Base-by-base conservation (phyloP, 1,139 yeast genomes). In the Hemisphaericaspora subhashii region DNA sequence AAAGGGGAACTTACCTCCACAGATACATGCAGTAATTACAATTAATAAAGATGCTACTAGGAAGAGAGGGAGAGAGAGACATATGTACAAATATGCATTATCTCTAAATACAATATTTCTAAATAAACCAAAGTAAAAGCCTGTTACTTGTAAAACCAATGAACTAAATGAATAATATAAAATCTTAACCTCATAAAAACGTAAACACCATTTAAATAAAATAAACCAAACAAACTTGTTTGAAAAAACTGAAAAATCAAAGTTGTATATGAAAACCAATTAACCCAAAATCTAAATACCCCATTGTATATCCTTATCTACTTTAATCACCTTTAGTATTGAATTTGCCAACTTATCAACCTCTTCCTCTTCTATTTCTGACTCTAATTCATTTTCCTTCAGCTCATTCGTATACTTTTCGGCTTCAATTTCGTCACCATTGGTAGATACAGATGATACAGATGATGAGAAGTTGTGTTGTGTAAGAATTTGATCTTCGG, bases 291-390 rank as follows among this genome's bases (percentile, higher is more conserved):
- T 15, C 35, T 38, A 53, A 39, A 54, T 50, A 13, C 43, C 50
- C 60, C 60, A 55, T 18, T 53, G 53, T 9, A 53, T 43, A 9
- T 47, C 48, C 28, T 38, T 40, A 18, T 38, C 36, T 21, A 44
- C 43, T 11, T 38, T 40, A 7, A 53, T 54, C 34, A 52, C 57
- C 17, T 40, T 42, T 11, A 55, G 44, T 21, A 55, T 55, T 8
- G 51, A 46, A 14, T 45, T 47, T 25, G 60, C 60, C 35, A 55
- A 44, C 18, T 42, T 37, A 32, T 55, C 59, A 18, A 44, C 46
- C 20, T 39, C 42, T 36, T 52, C 51, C 33, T 44, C 48, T 22
- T 40, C 40, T 31, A 6, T 13, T 25, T 20, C 6, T 21, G 14
- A 2, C 18, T 14, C 31, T 12, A 20, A 13, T 20, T 28, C 13